A percentile compares a stretch with the other conserved stretches of the same genome.
Evolutionary conservation across 2,329 filamentous ascomycete species (phyloP).

Genomic region (Trichoderma sp.): DNA sequence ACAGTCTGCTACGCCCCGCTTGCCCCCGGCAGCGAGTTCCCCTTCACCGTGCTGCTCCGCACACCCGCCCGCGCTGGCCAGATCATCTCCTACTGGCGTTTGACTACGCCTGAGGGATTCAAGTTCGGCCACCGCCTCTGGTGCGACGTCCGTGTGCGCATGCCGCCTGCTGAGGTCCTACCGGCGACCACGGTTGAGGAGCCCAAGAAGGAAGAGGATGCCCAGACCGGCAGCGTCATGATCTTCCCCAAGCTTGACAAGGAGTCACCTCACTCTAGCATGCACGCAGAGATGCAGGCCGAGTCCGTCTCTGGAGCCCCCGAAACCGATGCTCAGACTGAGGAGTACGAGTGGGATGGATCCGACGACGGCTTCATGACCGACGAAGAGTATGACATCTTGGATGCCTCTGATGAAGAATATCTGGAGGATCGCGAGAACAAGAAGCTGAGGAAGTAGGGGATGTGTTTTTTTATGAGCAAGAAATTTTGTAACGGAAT

Average conservation of each 20-base stretch:
- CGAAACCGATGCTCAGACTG: constrained; percentile 34
- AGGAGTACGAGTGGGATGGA: constrained; percentile 61
- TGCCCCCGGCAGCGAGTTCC: constrained; percentile 68
- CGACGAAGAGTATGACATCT: constrained; percentile 96
- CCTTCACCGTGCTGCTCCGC: constrained; percentile 83
- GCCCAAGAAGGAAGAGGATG: constrained; percentile 36
- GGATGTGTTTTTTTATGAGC: not conserved
- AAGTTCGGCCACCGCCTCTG: constrained; percentile 92
- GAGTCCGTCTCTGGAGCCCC: constrained; percentile 3
- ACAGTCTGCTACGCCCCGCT: constrained; percentile 70
- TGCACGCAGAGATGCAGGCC: constrained; percentile 64
- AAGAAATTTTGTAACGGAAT: constrained; percentile 14
- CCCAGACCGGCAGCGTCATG: constrained; percentile 63
- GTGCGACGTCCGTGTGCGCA: constrained; percentile 81
- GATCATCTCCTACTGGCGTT: constrained; percentile 92
- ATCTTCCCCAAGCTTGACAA: constrained; percentile 96
- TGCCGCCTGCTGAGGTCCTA: constrained; percentile 29
- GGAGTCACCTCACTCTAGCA: constrained; percentile 80
- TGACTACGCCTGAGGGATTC: constrained; percentile 75
- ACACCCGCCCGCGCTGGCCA: constrained; percentile 74
- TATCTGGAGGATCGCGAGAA: constrained; percentile 57
- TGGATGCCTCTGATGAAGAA: constrained; percentile 93
- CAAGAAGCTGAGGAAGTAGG: constrained; percentile 40
- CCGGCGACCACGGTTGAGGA: constrained; percentile 27
- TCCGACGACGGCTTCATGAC: constrained; percentile 80